Conservation (phyloP, 495 filamentous ascomycete species). For the Aspergillus taichungensis region DNA sequence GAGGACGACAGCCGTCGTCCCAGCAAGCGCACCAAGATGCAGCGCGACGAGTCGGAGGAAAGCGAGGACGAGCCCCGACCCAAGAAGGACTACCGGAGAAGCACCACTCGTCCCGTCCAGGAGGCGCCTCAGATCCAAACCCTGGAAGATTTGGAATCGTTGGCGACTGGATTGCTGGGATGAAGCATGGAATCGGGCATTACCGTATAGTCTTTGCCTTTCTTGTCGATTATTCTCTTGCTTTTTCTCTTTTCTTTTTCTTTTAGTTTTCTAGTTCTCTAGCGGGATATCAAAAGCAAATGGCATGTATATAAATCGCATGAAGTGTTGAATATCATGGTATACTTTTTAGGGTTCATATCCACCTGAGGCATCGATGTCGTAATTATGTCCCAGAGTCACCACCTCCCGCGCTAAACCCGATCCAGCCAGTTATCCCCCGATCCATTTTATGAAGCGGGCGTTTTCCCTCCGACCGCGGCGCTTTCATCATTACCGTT, state of each 20-base stretch:
- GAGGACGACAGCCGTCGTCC: conserved; percentile 22
- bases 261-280: conserved; percentile 1
- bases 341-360: too few species aligned
- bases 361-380: too few species aligned
- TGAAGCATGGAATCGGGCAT: conserved; percentile 9
- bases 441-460: not conserved
- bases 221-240: not conserved
- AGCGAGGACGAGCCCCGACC: conserved; percentile 35
- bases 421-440: too few species aligned
- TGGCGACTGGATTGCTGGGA: conserved; percentile 76
- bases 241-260: conserved; percentile 3
- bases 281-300: conserved; percentile 14
- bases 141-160: conserved; percentile 78
- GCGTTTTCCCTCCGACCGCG: conserved; percentile 34
- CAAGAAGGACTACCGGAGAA: conserved; percentile 33
- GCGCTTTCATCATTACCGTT: conserved; percentile 17
- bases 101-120: conserved; percentile 10
- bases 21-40: conserved; percentile 39
- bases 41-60: conserved; percentile 25
- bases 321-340: too few species aligned
- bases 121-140: conserved; percentile 61
- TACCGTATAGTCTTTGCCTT: conserved; percentile 4
- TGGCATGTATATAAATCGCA: too few species aligned
- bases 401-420: too few species aligned
- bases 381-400: too few species aligned